Percentiles rank a stretch among this genome's conserved stretches.
Evolutionary conservation across 257 asterid genomes (phyloP).

Genomic region (Knoxia roxburghii): DNA sequence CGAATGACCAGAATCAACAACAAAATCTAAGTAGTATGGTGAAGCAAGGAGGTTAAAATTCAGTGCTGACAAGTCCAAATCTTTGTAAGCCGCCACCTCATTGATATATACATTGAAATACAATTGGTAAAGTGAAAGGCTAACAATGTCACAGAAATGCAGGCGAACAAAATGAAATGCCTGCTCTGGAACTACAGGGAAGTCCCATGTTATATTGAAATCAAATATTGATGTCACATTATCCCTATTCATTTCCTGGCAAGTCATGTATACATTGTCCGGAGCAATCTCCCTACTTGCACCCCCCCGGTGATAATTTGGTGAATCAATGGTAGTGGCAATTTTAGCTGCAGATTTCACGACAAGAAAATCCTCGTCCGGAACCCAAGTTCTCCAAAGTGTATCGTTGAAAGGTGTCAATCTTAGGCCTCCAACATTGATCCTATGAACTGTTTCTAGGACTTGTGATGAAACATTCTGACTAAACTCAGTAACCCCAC

Average conservation of each 20-base stretch:
- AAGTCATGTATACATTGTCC: constrained; percentile 71
- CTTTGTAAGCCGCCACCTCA: constrained; percentile 48
- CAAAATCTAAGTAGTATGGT: constrained; percentile 61
- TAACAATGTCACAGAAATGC: constrained; percentile 78
- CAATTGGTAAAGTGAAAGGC: constrained; percentile 42
- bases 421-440: constrained; percentile 69
- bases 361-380: constrained; percentile 64
- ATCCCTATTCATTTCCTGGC: constrained; percentile 56
- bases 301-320: constrained; percentile 59
- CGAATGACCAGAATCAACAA: constrained; percentile 33
- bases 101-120: constrained; percentile 59
- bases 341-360: constrained; percentile 57
- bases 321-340: constrained; percentile 41
- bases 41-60: constrained; percentile 50
- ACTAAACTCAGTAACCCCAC: constrained; percentile 45
- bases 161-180: constrained; percentile 45
- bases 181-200: constrained; percentile 39
- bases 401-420: constrained; percentile 77
- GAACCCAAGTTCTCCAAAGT: constrained; percentile 77
- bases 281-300: constrained; percentile 67
- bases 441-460: constrained; percentile 67
- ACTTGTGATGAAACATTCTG: constrained; percentile 54
- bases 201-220: constrained; percentile 72
- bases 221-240: constrained; percentile 27
- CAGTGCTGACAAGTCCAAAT: constrained; percentile 53